Base-by-base conservation (phyloP, 108 stramenopile species). In the Fistulifera solaris region DNA sequence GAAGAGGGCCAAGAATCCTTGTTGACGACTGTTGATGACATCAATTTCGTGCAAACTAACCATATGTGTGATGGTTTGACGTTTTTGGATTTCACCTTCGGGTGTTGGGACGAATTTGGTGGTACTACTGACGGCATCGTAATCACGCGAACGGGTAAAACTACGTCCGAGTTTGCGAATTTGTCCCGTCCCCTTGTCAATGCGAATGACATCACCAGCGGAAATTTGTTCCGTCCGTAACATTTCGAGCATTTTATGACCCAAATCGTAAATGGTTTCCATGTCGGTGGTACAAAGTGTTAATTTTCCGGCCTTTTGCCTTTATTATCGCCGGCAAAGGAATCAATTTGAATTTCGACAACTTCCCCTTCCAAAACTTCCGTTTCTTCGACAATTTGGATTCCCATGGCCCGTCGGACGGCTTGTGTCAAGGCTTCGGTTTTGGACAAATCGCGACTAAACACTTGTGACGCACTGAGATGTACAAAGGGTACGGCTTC, bases 401-500 rank as follows among this genome's bases (percentile, higher is more conserved):
- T 86, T 26, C 95, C 95, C 73, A 96, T 96, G 39, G 78, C 73
- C 44, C 80, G 67, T 19, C 98, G 87, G 60, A 99, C 85, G 2
- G 98, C 96, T 66, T 99, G 98, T n/a, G 98, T 99, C 57, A 99
- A 61, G n/a, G 96, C 97, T 65, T 99, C 98, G 6, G 98, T 99
- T 67, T 98, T 98, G 71, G 80, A 83, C 80, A 99, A 94, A 75
- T 99, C 98, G 35, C 98, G 71, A 47, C 87, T 91, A 50, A 96
- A 99, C 12, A 99, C 95, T 77, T 99, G 97, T 0, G 86, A 83
- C 13, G 91, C 98, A 31, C 87, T 89, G 61, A 99, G 80, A 56
- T 90, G 93, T 13, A 93, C 95, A 75, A 99, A 99, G 40, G 98
- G 98, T 45, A 70, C 60, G 47, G 59, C 59, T 14, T 93, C 89